Evolutionary conservation across 495 filamentous ascomycete species (phyloP), one percentile per base, ranked within the genome.

Genomic region (Hypoxylon fuscum): DNA sequence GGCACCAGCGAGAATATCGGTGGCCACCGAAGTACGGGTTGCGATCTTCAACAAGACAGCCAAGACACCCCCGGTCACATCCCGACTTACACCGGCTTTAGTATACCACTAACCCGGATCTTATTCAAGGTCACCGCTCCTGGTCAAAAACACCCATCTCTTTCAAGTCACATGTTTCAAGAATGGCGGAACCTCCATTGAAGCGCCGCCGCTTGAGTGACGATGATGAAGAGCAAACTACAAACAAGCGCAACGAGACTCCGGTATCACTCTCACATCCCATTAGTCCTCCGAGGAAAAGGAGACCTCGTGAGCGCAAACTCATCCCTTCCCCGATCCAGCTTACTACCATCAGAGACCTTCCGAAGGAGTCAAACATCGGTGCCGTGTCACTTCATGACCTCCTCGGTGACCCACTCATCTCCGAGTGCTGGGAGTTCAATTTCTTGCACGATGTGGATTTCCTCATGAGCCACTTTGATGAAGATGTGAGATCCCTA

Each of bases 341-440:
- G 25, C 84, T 97, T 14, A 95, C 89, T 0, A 79, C 77, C 9
- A 89, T 96, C 51, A 76, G 75, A 27, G 89, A 90, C 58, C 76
- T 94, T 2, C 77, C 88, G 2, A 63, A 72, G 0, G 68, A 76
- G 0, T 73, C 77, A 5, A 96, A 97, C 76, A 74, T 82, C 49
- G 89, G 89, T 69, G 81, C 91, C 0, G 72, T 95, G 37, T 79
- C 78, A 5, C 76, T 96, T 18, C 77, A 77, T 15, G 89, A 93
- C 53, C 84, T 97, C 49, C 82, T 97, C 2, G 87, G 90, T 0
- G 88, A 96, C 70, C 90, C 91, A 0, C 80, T 94, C 69, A 92
- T 97, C 48, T 79, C 83, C 31, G 90, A 95, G 72, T 91, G 89
- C 64, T 97, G 93, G 93, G 83, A 91, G 34, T 96, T 97, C 74